Percentiles rank a stretch among this genome's conserved stretches.
phyloP scores from a whole-genome alignment of 352 stramenopile genomes.

The Globisporangium heterothallicum region DNA sequence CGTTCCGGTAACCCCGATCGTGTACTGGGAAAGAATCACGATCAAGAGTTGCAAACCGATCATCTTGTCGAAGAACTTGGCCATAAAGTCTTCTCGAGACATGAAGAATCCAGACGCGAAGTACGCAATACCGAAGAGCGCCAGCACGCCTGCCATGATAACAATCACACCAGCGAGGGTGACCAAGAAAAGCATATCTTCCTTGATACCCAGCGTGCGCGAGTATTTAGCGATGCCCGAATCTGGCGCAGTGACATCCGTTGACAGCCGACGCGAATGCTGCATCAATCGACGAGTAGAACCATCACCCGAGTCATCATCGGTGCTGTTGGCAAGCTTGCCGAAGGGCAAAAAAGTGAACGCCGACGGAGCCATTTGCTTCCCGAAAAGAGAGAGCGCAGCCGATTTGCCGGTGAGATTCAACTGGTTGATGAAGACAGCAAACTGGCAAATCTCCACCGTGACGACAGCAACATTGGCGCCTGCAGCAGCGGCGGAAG shows the following conservation, averaged over 20 bases:
- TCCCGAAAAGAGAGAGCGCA: conserved; percentile 59
- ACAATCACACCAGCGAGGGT: conserved; percentile 70
- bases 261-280: neutral
- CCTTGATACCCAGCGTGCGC: conserved; percentile 58
- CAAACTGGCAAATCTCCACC: conserved; percentile 78
- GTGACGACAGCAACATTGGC: conserved; percentile 68
- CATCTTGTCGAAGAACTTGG: conserved; percentile 84
- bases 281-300: conserved; percentile 5
- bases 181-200: conserved; percentile 81
- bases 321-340: conserved; percentile 26
- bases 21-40: conserved; percentile 79
- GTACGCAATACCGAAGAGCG: conserved; percentile 60
- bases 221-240: conserved; percentile 71
- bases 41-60: conserved; percentile 72
- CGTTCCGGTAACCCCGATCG: conserved; percentile 74
- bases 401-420: conserved; percentile 70
- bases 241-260: conserved; percentile 21
- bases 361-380: conserved; percentile 63
- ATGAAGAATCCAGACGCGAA: conserved; percentile 52
- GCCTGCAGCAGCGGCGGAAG: conserved; percentile 43
- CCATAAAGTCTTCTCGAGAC: conserved; percentile 59
- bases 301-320: conserved; percentile 13
- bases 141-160: conserved; percentile 61
- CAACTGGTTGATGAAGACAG: conserved; percentile 70
- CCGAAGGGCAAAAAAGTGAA: conserved; percentile 80